Evolutionary conservation across 179 eudicot genomes (phyloP), one percentile per base, ranked within the genome.

Genomic region (Beta macrorhiza): DNA sequence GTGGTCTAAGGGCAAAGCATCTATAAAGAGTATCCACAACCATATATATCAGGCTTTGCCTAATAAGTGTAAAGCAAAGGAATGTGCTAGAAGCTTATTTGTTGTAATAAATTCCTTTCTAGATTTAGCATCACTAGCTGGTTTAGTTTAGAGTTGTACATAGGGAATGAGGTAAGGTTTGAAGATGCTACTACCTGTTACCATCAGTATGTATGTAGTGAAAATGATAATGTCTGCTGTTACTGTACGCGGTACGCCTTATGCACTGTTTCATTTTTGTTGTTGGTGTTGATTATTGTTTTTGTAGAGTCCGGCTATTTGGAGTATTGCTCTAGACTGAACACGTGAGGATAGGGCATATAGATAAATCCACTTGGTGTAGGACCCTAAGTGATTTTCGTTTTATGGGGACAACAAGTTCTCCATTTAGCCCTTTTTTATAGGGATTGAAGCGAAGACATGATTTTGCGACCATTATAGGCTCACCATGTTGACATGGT

Each of bases 71-170:
- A 69, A 71, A 59, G 10, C 44, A 75, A 63, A 84, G 70, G 68
- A 75, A 72, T 77, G 70, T 37, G 45, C 49, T 82, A 75, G 68
- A 71, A 82, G 79, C 67, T 75, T 82, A 72, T 79, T 85, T 75
- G 81, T 82, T 79, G 85, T 82, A 78, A 85, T 84, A 81, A 85
- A 44, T 75, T 59, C 69, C 74, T 74, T 44, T 19, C 79, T 82
- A 67, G 74, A 74, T 67, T 20, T 78, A 78, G 80, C 64, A 77
- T 84, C 56, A 63, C 57, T 53, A 67, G 78, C 52, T 37, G n/a
- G 74, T 77, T 77, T 81, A 84, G 87, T 80, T 78, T 84, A 74
- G 83, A 56, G 64, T 55, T 81, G 76, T 84, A 78, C n/a, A 84
- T 84, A 84, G 61, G 25, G 63, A 68, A 74, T 74, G 79, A 59